A percentile compares a stretch with the other conserved stretches of the same genome.
Conservation (phyloP, 1,284 basidiomycete species). For the Apiotrichum porosum region DNA sequence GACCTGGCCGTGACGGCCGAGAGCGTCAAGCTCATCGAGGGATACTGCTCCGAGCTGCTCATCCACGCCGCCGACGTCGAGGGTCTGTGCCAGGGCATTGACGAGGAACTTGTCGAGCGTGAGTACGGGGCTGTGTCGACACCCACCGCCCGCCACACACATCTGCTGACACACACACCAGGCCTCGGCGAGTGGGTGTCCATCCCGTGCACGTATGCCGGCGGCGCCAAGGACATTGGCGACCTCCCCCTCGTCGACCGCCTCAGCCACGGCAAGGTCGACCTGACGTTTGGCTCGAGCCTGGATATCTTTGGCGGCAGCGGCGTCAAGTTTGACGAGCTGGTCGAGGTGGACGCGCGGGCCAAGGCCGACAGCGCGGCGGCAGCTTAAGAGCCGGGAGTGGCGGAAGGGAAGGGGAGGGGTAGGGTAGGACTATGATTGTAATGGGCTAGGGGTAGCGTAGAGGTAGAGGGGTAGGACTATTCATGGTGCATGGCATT, state of each 20-base stretch:
- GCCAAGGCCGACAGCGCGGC: slow-evolving; percentile 16
- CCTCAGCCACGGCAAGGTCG: slow-evolving; percentile 79
- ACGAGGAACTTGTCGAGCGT: slow-evolving; percentile 82
- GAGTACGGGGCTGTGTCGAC: slow-evolving; percentile 32
- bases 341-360: slow-evolving; percentile 52
- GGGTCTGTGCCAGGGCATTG: slow-evolving; percentile 93
- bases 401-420: too few species aligned
- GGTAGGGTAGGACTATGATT: too few species aligned
- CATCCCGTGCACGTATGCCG: slow-evolving; percentile 94
- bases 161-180: slow-evolving; percentile 50
- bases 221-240: slow-evolving; percentile 82
- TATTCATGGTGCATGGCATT: too few species aligned
- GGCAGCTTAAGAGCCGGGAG: too few species aligned
- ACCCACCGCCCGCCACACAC: too few species aligned
- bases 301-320: slow-evolving; percentile 79
- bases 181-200: slow-evolving; percentile 85
- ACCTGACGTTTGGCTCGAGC: slow-evolving; percentile 89
- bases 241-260: slow-evolving; percentile 80
- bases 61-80: slow-evolving; percentile 98
- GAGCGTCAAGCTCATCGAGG: slow-evolving; percentile 35
- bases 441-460: too few species aligned
- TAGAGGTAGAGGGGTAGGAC: too few species aligned
- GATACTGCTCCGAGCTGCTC: slow-evolving; percentile 73
- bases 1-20: slow-evolving; percentile 76
- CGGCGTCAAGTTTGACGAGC: slow-evolving; percentile 65